Conservation (phyloP, 2,329 filamentous ascomycete species). For the Plenodomus lindquistii region DNA sequence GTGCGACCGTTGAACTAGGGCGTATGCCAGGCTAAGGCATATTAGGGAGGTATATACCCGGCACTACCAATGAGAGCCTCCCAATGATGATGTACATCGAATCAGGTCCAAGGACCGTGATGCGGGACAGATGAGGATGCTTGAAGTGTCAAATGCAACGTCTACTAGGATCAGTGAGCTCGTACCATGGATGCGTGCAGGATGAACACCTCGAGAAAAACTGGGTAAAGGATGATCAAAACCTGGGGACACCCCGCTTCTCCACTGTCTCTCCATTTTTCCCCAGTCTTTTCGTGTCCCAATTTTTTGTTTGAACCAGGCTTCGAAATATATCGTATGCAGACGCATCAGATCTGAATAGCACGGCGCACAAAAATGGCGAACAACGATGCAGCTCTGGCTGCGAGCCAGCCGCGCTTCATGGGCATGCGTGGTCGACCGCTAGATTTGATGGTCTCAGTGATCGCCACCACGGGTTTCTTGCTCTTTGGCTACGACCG, state of each 20-base stretch:
- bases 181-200: background rate
- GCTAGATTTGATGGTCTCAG: slow-evolving; percentile 32
- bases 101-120: slow-evolving; percentile 3
- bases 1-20: background rate
- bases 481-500: slow-evolving; percentile 40
- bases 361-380: slow-evolving; percentile 11
- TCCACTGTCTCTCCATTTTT: background rate
- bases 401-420: slow-evolving; percentile 25
- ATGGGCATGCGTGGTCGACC: slow-evolving; percentile 34
- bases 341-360: background rate
- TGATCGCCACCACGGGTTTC: slow-evolving; percentile 37
- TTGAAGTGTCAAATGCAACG: background rate
- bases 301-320: background rate
- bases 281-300: background rate
- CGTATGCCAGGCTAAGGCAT: background rate
- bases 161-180: background rate
- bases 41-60: background rate
- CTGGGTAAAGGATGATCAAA: slow-evolving; percentile 1
- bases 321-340: background rate
- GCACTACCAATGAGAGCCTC: background rate
- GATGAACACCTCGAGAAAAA: slow-evolving; percentile 4
- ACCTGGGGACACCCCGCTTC: background rate
- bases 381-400: slow-evolving; percentile 6
- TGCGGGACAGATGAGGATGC: slow-evolving; percentile 1
- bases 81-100: slow-evolving; percentile 1